A percentile compares a stretch with the other conserved stretches of the same genome.
These are phyloP conservation scores for Veloporphyrellus conicus DNA, from an alignment of 1,284 basidiomycete species.

Conservation along the genomic window DNA sequence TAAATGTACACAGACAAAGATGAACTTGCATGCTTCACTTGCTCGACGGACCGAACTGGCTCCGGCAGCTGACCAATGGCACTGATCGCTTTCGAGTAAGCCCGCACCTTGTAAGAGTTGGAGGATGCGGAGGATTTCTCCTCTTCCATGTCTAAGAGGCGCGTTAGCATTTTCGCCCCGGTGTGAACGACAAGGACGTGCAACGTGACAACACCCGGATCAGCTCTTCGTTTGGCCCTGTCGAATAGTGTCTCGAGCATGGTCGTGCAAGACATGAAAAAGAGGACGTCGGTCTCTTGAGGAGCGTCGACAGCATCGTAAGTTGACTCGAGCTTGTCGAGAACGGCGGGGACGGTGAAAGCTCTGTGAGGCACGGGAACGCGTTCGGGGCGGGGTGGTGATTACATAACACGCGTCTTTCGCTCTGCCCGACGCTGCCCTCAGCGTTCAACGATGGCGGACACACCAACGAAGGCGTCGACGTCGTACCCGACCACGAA, in stretches of 20 bases:
- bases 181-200: conserved; percentile 22
- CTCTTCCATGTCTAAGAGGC: conserved; percentile 39
- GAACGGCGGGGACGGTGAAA: neutral
- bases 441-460: conserved; percentile 26
- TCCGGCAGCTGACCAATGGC: conserved; percentile 37
- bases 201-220: conserved; percentile 41
- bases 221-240: conserved; percentile 39
- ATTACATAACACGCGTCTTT: conserved; percentile 30
- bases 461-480: conserved; percentile 26
- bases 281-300: conserved; percentile 7
- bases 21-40: conserved; percentile 32
- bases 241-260: conserved; percentile 18
- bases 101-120: conserved; percentile 48
- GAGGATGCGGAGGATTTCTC: conserved; percentile 37
- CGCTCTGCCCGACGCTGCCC: conserved; percentile 1
- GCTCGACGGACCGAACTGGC: conserved; percentile 41
- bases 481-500: conserved; percentile 34
- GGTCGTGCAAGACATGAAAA: neutral
- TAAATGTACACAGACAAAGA: neutral
- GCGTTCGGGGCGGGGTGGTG: neutral
- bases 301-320: conserved; percentile 18
- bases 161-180: neutral
- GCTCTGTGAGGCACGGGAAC: neutral
- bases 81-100: conserved; percentile 46
- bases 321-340: neutral